phyloP scores from a whole-genome alignment of 2,329 filamentous ascomycete genomes.

The Penicillium sp. region DNA sequence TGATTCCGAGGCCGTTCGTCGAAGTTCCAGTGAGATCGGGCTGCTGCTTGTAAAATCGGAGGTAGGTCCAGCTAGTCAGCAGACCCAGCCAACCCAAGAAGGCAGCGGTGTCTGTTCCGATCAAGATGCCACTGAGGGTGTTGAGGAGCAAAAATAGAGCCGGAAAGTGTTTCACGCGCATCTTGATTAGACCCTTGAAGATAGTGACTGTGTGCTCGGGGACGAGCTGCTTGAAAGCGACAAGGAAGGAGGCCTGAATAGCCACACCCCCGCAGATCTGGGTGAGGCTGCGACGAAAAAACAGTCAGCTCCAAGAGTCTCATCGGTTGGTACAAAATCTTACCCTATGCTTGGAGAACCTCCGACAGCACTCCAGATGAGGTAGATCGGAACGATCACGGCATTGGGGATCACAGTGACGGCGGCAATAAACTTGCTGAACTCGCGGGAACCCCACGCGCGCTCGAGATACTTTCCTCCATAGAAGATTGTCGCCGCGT shows the following conservation, averaged over 20 bases:
- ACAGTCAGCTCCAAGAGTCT: conserved; percentile 18
- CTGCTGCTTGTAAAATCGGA: conserved; percentile 82
- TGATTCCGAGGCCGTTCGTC: conserved; percentile 58
- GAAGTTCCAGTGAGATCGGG: conserved; percentile 55
- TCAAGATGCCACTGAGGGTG: conserved; percentile 60
- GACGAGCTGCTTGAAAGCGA: conserved; percentile 95
- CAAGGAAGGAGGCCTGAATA: conserved; percentile 88
- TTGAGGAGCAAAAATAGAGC: conserved; percentile 73
- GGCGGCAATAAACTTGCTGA: conserved; percentile 83
- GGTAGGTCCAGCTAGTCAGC: conserved; percentile 87
- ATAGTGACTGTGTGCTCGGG: conserved; percentile 96
- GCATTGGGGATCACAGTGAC: conserved; percentile 77
- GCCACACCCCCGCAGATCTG: conserved; percentile 86
- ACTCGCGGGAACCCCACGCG: conserved; percentile 89
- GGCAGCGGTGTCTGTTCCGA: conserved; percentile 72
- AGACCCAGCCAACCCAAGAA: conserved; percentile 80
- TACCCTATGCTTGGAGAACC: conserved; percentile 40
- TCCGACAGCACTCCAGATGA: conserved; percentile 68
- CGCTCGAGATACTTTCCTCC: conserved; percentile 93
- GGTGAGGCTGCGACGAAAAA: conserved; percentile 59
- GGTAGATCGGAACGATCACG: conserved; percentile 68
- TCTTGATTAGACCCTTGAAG: conserved; percentile 81
- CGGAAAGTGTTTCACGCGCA: conserved; percentile 79
- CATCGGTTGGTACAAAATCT: conserved; percentile 9
- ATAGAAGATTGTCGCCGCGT: conserved; percentile 77